Base-by-base conservation (phyloP, 768 basidiomycete species). In the Pulveroboletus frians region DNA sequence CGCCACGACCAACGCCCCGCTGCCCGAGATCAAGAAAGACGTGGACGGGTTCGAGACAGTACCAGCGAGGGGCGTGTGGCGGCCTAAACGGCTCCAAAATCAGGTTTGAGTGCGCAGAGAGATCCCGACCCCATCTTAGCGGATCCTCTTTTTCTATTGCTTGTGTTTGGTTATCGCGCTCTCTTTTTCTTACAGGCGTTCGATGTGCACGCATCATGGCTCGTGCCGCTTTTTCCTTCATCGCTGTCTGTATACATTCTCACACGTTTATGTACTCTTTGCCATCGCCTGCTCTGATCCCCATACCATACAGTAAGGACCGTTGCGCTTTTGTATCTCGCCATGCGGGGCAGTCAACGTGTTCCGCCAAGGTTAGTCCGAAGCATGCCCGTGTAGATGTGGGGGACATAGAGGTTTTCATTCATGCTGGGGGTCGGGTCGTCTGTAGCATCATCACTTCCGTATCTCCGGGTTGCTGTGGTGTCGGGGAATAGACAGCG, bases 1-100 rank as follows among this genome's bases (percentile, higher is more conserved):
- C 26, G 39, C 48, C 4, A 9, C 41, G 38, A 29, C 36, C 40
- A 38, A 47, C 4, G 52, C 55, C 5, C 71, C 76, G 5, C 39
- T 57, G 3, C 73, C 77, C 46, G 76, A 78, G 43, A 43, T 62
- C 5, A 70, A 69, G 55, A 77, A 73, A 58, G 83, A 85, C 36
- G 73, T 80, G 4, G 87, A 89, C 58, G 86, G 88, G 4, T 88
- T 88, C 75, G 80, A 83, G 67, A 74, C 80, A 21, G 82, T 84
- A 6, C 5, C 66, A 2, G 54, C 55, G 30, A 66, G 58, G 48
- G 52, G 43, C n/a, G 56, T 58, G 32, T 68, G 66, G 66, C 45
- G 49, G 35, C 8, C 63, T 1, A 54, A 11, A 40, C 61, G 53
- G 21, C 1, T 62, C 6, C 65, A 53, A 38, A 50, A 34, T 29